phyloP scores from a whole-genome alignment of 352 stramenopile genomes.

The Globisporangium parvum region DNA sequence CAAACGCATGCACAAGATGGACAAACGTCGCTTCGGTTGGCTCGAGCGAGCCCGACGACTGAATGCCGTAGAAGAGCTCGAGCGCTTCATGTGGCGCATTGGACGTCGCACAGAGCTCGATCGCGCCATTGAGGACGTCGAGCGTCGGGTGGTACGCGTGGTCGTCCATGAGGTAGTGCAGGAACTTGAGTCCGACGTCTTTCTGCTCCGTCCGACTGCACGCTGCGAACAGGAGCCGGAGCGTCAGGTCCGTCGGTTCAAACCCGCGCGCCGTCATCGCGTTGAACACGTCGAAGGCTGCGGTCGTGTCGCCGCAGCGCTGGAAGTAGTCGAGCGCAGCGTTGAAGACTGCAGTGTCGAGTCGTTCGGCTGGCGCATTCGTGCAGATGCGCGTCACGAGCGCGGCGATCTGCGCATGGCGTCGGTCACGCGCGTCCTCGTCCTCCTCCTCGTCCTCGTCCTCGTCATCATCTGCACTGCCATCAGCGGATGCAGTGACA shows the following conservation, averaged over 20 bases:
- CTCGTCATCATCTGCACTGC: slow-evolving; percentile 6
- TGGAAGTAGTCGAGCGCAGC: slow-evolving; percentile 62
- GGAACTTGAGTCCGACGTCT: slow-evolving; percentile 48
- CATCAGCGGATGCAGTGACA: neutral
- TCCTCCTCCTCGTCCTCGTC: slow-evolving; percentile 17
- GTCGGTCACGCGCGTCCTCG: slow-evolving; percentile 14
- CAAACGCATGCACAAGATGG: slow-evolving; percentile 47
- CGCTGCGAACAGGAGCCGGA: slow-evolving; percentile 55
- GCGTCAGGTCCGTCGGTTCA: slow-evolving; percentile 33
- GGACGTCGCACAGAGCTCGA: slow-evolving; percentile 40
- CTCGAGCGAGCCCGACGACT: slow-evolving; percentile 27
- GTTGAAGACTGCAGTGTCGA: slow-evolving; percentile 58
- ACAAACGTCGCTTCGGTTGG: slow-evolving; percentile 37
- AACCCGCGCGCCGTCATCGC: slow-evolving; percentile 44
- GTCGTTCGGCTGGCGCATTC: slow-evolving; percentile 20
- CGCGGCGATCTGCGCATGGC: slow-evolving; percentile 12
- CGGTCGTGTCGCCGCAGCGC: slow-evolving; percentile 34
- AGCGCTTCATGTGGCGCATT: slow-evolving; percentile 38
- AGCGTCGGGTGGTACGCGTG: slow-evolving; percentile 35
- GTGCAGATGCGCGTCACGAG: slow-evolving; percentile 45
- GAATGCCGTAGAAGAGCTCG: slow-evolving; percentile 43
- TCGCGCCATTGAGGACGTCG: slow-evolving; percentile 44
- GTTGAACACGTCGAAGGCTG: slow-evolving; percentile 52
- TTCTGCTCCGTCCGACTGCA: slow-evolving; percentile 37
- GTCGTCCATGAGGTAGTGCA: slow-evolving; percentile 50